phyloP scores from a whole-genome alignment of 768 basidiomycete species.

The Chiua virens region DNA sequence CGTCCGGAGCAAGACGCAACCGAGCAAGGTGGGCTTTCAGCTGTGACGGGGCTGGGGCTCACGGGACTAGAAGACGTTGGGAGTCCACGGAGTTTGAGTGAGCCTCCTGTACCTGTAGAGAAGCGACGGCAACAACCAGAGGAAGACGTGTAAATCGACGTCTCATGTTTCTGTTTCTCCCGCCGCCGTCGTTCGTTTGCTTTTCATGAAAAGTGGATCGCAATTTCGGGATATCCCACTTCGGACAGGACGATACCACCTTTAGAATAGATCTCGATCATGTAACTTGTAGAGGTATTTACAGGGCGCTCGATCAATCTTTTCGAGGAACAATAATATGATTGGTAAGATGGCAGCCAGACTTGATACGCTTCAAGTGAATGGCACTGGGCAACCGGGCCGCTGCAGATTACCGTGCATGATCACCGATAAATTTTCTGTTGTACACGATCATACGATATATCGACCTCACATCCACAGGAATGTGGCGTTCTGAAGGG shows the following conservation, averaged over 20 bases:
- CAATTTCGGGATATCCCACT: neutral
- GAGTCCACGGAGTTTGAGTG: constrained; percentile 10
- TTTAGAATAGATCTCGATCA: neutral
- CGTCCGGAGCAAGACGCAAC: constrained; percentile 2
- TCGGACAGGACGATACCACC: neutral
- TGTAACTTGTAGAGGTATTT: neutral
- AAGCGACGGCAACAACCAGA: constrained; percentile 9
- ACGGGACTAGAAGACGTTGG: constrained; percentile 20
- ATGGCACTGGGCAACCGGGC: no score
- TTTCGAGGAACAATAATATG: no score
- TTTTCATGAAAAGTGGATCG: neutral
- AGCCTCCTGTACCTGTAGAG: constrained; percentile 5
- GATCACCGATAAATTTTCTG: no score
- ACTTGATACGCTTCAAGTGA: neutral
- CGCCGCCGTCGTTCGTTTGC: neutral
- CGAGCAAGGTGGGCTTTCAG: constrained; percentile 20
- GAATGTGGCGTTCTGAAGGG: no score
- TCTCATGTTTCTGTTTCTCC: neutral
- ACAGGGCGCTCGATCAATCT: no score
- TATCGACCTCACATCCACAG: no score
- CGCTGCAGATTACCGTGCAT: no score
- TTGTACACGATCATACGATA: no score
- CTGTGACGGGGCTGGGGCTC: constrained; percentile 30
- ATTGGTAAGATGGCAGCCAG: no score
- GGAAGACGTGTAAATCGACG: neutral